Base-by-base conservation (phyloP, 2,329 filamentous ascomycete species). In the Colletotrichum sp. region DNA sequence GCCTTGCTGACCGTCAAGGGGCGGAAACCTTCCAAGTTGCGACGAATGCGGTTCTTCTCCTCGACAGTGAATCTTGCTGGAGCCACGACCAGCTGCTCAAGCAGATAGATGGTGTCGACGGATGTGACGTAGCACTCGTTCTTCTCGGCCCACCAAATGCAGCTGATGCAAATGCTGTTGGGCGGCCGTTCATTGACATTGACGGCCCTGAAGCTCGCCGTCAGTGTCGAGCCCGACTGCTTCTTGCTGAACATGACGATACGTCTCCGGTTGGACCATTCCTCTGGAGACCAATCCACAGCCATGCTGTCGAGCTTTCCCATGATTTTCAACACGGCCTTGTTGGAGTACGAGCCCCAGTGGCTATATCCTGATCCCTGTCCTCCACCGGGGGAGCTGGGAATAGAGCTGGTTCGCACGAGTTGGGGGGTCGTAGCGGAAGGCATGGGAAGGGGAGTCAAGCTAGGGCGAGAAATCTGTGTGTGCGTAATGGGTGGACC, bases 21-120 rank as follows among this genome's bases (percentile, higher is more conserved):
- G 44, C 95, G 93, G 88, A 98, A 99, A 0, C 96, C 96, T 84
- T 99, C 97, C 39, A 99, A 89, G 82, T 99, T 99, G 78, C 97
- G 93, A 34, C 97, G 93, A 80, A 99, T 99, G 69, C 97, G 93
- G 85, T 99, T 99, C 92, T 99, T 99, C 88, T 99, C 97, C 83
- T 99, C 96, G 6, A 99, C 96, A 0, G 94, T 96, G 86, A 99
- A 99, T 32, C 95, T 92, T 62, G 93, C 92, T 0, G 91, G 90
- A 0, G 89, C 84, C 1, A 92, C 95, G 9, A 99, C 95, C 8
- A 99, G 90, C 79, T 96, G 94, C 86, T 99, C 97, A 4, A 99
- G 89, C n/a, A 99, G 90, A 80, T 94, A 95, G 80, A 99, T 99
- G 3, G 96, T 98, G 85, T 99, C 97, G 21, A 99, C 97, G 69